phyloP scores from a whole-genome alignment of 2,329 filamentous ascomycete species.

The Purpureocillium takamizusanense region DNA sequence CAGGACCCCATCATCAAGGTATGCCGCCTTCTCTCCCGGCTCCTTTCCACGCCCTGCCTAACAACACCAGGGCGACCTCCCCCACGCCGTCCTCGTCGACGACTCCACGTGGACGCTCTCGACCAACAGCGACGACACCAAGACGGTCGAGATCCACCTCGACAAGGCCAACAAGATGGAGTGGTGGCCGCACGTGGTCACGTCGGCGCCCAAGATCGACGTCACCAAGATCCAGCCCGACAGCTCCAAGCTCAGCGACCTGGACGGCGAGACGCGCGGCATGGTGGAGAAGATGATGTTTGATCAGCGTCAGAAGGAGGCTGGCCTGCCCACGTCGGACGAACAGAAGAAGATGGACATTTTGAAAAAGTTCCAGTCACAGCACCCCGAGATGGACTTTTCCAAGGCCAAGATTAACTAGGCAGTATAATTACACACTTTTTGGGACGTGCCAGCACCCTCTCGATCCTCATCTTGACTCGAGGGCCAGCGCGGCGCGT shows the following conservation, averaged over 20 bases:
- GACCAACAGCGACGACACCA: slow-evolving; percentile 58
- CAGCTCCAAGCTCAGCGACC: slow-evolving; percentile 80
- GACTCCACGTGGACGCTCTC: slow-evolving; percentile 93
- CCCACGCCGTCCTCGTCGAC: slow-evolving; percentile 69
- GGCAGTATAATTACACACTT: slow-evolving; percentile 7
- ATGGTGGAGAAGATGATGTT: slow-evolving; percentile 99
- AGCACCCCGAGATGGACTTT: slow-evolving; percentile 68
- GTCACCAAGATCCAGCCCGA: slow-evolving; percentile 92
- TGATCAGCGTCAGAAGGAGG: slow-evolving; percentile 94
- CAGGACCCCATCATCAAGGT: slow-evolving; percentile 79
- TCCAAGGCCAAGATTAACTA: slow-evolving; percentile 58
- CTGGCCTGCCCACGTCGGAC: slow-evolving; percentile 79
- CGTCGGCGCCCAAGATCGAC: slow-evolving; percentile 81
- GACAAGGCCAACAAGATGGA: slow-evolving; percentile 96
- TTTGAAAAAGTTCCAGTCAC: slow-evolving; percentile 81
- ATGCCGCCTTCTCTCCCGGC: slow-evolving; percentile 15
- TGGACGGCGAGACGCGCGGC: slow-evolving; percentile 86
- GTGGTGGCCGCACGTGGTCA: slow-evolving; percentile 95
- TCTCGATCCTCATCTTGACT: slow-evolving; percentile 32
- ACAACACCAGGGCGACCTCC: slow-evolving; percentile 65
- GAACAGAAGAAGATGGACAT: slow-evolving; percentile 94
- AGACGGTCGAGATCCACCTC: slow-evolving; percentile 69
- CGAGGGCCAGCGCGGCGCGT: slow-evolving; percentile 47
- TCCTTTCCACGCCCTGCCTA: not conserved
- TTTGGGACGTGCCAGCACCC: no score